Conservation (phyloP, 208 protist species). For the Angomonas ambiguus region DNA sequence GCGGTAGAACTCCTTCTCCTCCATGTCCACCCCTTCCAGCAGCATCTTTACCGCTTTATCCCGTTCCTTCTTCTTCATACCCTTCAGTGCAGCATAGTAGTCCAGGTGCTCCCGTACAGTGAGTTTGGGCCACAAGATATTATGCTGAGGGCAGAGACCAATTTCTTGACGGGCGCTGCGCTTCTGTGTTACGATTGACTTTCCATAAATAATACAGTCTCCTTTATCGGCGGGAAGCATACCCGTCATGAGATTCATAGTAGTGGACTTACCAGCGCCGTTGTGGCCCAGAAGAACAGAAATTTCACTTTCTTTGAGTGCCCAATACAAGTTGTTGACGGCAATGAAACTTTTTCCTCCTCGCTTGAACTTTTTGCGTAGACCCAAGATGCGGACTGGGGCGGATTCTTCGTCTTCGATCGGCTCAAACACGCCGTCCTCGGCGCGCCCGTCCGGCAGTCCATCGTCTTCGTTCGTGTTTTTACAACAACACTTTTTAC, state of each 20-base stretch:
- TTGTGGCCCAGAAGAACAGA: conserved; percentile 68
- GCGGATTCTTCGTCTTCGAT: conserved; percentile 16
- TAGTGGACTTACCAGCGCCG: conserved; percentile 70
- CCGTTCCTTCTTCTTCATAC: conserved; percentile 25
- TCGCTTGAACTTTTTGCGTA: conserved; percentile 33
- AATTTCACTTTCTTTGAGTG: conserved; percentile 45
- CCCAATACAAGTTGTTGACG: conserved; percentile 57
- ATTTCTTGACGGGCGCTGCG: conserved; percentile 54
- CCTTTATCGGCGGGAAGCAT: conserved; percentile 58
- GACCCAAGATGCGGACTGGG: conserved; percentile 21
- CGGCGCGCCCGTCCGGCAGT: conserved; percentile 11
- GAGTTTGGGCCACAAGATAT: conserved; percentile 90
- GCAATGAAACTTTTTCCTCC: conserved; percentile 37
- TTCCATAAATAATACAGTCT: conserved; percentile 67
- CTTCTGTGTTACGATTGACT: conserved; percentile 52
- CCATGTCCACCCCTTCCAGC: conserved; percentile 43
- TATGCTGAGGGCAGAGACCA: conserved; percentile 93
- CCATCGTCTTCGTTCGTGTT: conserved; percentile 15
- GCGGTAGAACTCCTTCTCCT: conserved; percentile 28
- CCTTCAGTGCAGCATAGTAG: conserved; percentile 89
- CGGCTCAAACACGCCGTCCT: conserved; percentile 23
- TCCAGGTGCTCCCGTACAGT: conserved; percentile 87
- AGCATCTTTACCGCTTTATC: conserved; percentile 28
- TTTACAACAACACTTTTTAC: conserved; percentile 22
- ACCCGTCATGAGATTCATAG: conserved; percentile 78